These are phyloP conservation scores for Blastocystis sp. DNA, from an alignment of 352 stramenopile genomes.

Conservation along the genomic window DNA sequence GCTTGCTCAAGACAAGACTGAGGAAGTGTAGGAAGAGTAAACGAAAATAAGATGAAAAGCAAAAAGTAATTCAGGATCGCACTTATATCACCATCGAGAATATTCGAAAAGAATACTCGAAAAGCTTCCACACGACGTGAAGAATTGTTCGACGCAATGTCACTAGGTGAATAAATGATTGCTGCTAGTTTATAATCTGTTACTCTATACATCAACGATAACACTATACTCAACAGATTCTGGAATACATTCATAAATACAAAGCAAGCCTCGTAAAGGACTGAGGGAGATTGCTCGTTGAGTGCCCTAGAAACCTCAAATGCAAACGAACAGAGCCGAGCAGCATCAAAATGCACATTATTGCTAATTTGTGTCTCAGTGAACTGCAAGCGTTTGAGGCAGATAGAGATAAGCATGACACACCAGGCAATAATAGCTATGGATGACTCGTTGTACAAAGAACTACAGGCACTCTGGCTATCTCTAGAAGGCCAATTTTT, in stretches of 20 bases:
- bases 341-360: not conserved
- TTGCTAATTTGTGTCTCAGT: not conserved
- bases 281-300: not conserved
- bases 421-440: slow-evolving; percentile 4
- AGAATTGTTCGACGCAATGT: not conserved
- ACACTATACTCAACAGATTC: not conserved
- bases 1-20: not conserved
- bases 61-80: not conserved
- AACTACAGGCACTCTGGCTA: not conserved
- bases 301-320: not conserved
- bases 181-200: not conserved
- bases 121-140: not conserved
- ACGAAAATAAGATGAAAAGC: not conserved
- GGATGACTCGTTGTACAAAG: not conserved
- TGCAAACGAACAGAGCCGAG: not conserved
- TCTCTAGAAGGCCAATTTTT: not conserved
- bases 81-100: not conserved
- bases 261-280: not conserved
- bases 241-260: not conserved
- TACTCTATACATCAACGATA: not conserved
- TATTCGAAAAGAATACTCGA: not conserved
- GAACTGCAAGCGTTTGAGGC: not conserved
- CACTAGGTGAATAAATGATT: not conserved
- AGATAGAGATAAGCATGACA: not conserved
- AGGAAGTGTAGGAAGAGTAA: not conserved